Base-by-base conservation (phyloP, 495 filamentous ascomycete genomes). In the Trichoderma parareesei region DNA sequence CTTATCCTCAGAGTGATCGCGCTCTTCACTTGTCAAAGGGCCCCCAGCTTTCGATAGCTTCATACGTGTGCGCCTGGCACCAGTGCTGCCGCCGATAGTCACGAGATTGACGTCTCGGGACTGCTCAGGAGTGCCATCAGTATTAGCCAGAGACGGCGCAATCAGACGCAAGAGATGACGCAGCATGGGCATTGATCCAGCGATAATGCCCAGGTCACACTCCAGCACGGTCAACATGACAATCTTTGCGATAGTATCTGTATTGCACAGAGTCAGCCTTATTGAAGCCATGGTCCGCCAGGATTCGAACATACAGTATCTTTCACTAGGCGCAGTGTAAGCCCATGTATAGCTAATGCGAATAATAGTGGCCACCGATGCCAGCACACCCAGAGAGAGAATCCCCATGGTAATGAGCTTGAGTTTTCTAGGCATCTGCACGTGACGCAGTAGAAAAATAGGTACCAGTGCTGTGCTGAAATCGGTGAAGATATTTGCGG, bases 161-260 rank as follows among this genome's bases (percentile, higher is more conserved):
- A 57, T 14, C 7, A 57, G 11, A 37, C 53, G 53, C 53, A 69
- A 63, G 7, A 71, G 18, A 38, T 67, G 67, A 14, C 66, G 65
- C 27, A 71, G 60, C 13, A 60, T 53, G 9, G 69, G 67, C 37
- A 71, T 64, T 14, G 43, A 62, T 41, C 66, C 69, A 60, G 67
- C 69, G 20, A 69, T 55, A 49, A 71, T 69, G 20, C 65, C 69
- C 37, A 59, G 44, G 64, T 71, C 69, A 65, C 64, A 67, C 49
- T 69, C 69, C 13, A 69, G 57, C 3, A 67, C 64, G 20, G 68
- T 69, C 68, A 66, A 70, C 64, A 70, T 67, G 66, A 63, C 64
- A 57, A 70, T 70, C 41, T 70, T 67, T 38, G 61, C 53, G 18
- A 57, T 57, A 4, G 20, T 35, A 35, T 35, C 53, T 57, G 20